These are phyloP conservation scores for Lepidium aucheri DNA, from an alignment of 345 rosid species.

Conservation along the genomic window DNA sequence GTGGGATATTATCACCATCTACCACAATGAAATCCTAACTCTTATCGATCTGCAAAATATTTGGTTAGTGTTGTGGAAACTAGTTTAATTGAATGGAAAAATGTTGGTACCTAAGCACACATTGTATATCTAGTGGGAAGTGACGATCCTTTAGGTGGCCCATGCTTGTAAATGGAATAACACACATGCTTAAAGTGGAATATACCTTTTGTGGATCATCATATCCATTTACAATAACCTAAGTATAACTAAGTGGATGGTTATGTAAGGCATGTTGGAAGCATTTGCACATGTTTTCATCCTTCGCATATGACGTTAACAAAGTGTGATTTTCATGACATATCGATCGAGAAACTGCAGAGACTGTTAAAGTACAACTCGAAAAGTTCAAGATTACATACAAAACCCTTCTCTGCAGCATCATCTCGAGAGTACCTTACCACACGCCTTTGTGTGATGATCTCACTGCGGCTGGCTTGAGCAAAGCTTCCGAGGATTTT, in stretches of 20 bases:
- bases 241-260: neutral
- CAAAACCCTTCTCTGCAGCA: neutral
- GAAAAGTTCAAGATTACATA: neutral
- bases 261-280: neutral
- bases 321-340: slow-evolving; percentile 1
- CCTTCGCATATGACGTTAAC: neutral
- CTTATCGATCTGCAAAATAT: no score
- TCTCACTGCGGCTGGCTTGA: neutral
- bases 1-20: no score
- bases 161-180: neutral
- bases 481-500: neutral
- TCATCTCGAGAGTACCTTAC: neutral
- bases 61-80: no score
- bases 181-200: neutral
- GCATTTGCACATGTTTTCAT: neutral
- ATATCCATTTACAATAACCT: neutral
- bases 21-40: no score
- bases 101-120: neutral
- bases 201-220: neutral
- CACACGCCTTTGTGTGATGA: neutral
- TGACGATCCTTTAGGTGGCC: no score
- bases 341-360: neutral
- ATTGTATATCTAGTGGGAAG: neutral
- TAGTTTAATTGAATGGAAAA: neutral
- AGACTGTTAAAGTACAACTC: neutral